Evolutionary conservation across 352 stramenopile species (phyloP).

Genomic region (Stephanocyclus meneghinianus): DNA sequence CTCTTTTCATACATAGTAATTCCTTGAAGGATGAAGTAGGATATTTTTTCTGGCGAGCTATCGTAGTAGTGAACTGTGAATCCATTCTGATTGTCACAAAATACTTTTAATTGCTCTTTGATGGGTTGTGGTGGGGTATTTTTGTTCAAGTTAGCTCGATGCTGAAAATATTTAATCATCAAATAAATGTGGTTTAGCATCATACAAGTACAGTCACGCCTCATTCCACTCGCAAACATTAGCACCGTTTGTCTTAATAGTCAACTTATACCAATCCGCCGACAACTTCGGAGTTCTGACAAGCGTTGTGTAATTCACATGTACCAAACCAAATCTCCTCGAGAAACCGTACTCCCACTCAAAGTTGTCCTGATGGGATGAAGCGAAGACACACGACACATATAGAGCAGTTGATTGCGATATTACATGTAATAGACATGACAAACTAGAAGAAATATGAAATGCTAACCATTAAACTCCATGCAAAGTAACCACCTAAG

Average conservation of each 20-base stretch:
- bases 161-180: too few species aligned
- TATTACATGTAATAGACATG: background rate
- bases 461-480: conserved; percentile 83
- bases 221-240: background rate
- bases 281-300: conserved; percentile 73
- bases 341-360: conserved; percentile 89
- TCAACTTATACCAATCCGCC: conserved; percentile 64
- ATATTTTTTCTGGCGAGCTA: too few species aligned
- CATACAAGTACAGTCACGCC: too few species aligned
- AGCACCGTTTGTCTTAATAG: conserved; percentile 56
- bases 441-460: background rate
- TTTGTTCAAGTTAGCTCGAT: too few species aligned
- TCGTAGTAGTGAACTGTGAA: too few species aligned
- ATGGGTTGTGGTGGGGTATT: too few species aligned
- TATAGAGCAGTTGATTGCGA: background rate
- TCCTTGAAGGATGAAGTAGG: too few species aligned
- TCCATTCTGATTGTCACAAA: too few species aligned
- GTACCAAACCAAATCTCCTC: conserved; percentile 84
- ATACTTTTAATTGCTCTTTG: too few species aligned
- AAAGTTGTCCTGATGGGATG: conserved; percentile 85
- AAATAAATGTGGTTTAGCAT: too few species aligned
- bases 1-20: too few species aligned
- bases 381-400: background rate
- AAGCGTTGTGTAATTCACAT: conserved; percentile 83
- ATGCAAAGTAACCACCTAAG: conserved; percentile 90